phyloP scores from a whole-genome alignment of 148 eudicot species.

The Vaccinium myrtillus region DNA sequence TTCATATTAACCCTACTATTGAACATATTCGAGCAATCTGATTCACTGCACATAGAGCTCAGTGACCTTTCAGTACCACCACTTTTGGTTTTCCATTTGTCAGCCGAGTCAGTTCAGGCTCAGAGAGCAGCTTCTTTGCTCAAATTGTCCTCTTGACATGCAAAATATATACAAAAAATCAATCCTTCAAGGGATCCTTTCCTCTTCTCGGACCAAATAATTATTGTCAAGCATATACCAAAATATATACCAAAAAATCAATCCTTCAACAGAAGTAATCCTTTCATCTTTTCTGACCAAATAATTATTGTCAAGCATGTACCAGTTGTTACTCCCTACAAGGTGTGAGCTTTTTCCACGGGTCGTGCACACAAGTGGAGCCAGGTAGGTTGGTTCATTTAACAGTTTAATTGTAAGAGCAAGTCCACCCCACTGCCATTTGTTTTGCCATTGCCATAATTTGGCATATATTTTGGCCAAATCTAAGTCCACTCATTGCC shows the following conservation, averaged over 20 bases:
- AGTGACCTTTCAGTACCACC: background rate
- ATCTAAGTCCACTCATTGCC: no score
- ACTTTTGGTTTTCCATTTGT: background rate
- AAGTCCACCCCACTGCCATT: no score
- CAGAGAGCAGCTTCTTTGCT: conserved; percentile 5
- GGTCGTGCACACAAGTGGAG: no score
- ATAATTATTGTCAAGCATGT: no score
- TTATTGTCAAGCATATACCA: no score
- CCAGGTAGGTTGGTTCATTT: no score
- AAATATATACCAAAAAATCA: background rate
- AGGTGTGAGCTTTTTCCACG: no score
- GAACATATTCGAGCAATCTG: background rate
- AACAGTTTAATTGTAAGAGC: no score
- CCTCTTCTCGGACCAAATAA: background rate
- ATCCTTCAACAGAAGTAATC: background rate
- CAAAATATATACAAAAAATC: background rate
- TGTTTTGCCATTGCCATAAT: no score
- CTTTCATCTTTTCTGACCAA: background rate
- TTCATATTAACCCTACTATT: background rate
- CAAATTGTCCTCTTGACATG: background rate
- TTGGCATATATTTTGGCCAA: no score
- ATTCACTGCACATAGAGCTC: background rate
- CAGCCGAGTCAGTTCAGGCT: background rate
- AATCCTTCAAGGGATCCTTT: conserved; percentile 3
- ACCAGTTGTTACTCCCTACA: no score